Evolutionary conservation across 768 basidiomycete genomes (phyloP).

Genomic region (Strobilomyces echinocephalus): DNA sequence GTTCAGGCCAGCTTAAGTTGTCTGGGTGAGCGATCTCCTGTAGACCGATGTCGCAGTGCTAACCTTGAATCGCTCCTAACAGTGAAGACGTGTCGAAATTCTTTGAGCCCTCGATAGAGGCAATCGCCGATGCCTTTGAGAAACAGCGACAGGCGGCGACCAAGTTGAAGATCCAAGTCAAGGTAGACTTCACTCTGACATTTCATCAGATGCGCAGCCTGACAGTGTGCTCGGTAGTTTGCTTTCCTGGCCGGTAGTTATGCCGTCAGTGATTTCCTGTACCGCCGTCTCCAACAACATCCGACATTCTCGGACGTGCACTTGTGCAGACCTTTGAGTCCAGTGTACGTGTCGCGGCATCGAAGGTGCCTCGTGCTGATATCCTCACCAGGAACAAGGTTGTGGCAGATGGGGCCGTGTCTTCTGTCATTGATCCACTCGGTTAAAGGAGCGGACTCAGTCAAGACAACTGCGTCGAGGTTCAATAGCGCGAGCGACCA

Average conservation of each 20-base stretch:
- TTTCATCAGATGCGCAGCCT: too few species aligned
- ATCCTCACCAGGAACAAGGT: conserved; percentile 46
- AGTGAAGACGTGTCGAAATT: conserved; percentile 12
- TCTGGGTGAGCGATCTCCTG: conserved; percentile 29
- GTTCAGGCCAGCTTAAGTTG: conserved; percentile 34
- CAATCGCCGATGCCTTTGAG: conserved; percentile 31
- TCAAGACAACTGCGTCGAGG: too few species aligned
- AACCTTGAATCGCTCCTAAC: too few species aligned
- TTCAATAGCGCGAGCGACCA: too few species aligned
- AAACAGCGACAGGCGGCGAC: conserved; percentile 22
- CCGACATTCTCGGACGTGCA: conserved; percentile 19
- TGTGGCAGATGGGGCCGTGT: neutral
- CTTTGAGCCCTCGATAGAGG: conserved; percentile 40
- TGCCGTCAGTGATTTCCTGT: conserved; percentile 44
- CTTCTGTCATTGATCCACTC: conserved; percentile 35
- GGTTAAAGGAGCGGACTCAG: too few species aligned
- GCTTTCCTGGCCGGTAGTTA: conserved; percentile 50
- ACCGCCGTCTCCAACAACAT: conserved; percentile 33
- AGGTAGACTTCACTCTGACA: neutral
- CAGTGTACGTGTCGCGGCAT: conserved; percentile 43
- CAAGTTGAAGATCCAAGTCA: conserved; percentile 33
- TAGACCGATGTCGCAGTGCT: too few species aligned
- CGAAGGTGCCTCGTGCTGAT: too few species aligned
- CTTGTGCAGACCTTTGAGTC: conserved; percentile 43
- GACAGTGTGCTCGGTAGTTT: neutral